Conservation (phyloP, 192 early-diverging fungal species). For the Paraglomus brasilianum region DNA sequence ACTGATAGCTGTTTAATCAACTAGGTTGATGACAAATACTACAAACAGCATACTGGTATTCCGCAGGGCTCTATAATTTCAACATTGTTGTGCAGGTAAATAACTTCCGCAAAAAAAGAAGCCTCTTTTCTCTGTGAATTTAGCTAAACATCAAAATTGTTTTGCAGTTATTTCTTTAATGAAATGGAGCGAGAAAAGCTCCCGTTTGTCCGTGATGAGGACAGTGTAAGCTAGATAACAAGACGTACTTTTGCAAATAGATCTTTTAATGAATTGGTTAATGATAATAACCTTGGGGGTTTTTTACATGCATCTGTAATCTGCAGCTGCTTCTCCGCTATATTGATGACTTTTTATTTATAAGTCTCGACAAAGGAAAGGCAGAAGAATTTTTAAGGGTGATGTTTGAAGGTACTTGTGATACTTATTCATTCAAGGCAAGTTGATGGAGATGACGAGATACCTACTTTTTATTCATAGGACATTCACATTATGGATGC, state of each 20-base stretch:
- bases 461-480: background rate
- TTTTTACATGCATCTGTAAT: background rate
- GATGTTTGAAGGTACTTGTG: slow-evolving; percentile 6
- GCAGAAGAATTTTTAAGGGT: slow-evolving; percentile 5
- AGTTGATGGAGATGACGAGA: too few relatives aligned
- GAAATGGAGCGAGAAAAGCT: background rate
- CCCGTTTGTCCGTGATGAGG: background rate
- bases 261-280: background rate
- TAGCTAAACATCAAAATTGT: background rate
- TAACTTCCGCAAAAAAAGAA: background rate
- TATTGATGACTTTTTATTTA: slow-evolving; percentile 11
- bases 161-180: slow-evolving; percentile 4
- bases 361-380: slow-evolving; percentile 1
- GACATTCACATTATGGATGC: slow-evolving; percentile 3
- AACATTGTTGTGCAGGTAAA: slow-evolving; percentile 5
- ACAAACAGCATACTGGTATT: slow-evolving; percentile 3
- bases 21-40: slow-evolving; percentile 5
- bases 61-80: slow-evolving; percentile 15
- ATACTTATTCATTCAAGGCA: background rate
- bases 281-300: background rate
- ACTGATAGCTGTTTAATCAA: background rate
- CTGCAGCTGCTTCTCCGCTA: background rate
- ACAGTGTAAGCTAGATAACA: background rate
- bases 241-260: background rate
- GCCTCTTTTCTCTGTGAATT: too few relatives aligned